Conservation (phyloP, 148 eudicot species). For the Salicornia ramosissima region DNA sequence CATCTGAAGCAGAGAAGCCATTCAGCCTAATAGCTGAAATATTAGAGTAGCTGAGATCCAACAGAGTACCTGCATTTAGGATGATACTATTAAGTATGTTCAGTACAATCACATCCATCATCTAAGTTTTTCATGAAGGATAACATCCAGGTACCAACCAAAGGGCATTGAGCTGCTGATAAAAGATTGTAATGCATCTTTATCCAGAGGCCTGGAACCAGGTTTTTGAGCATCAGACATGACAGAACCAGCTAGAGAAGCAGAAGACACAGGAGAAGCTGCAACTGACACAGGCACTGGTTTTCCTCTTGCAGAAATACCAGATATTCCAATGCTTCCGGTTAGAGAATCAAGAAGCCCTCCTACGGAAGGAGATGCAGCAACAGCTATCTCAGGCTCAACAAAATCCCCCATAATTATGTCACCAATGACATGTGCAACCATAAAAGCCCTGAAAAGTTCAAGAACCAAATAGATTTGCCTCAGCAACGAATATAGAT, state of each 20-base stretch:
- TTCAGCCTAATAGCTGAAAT: slow-evolving; percentile 62
- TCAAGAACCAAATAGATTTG: background rate
- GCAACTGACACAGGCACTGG: slow-evolving; percentile 71
- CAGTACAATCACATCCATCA: slow-evolving; percentile 16
- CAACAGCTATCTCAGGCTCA: slow-evolving; percentile 80
- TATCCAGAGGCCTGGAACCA: slow-evolving; percentile 74
- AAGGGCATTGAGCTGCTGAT: slow-evolving; percentile 92
- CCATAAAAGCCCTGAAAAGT: slow-evolving; percentile 67
- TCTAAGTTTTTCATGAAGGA: slow-evolving; percentile 20
- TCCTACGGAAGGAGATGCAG: slow-evolving; percentile 79
- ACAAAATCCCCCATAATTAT: slow-evolving; percentile 61
- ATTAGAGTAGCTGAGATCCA: slow-evolving; percentile 84
- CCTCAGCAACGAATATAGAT: slow-evolving; percentile 6
- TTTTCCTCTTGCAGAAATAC: slow-evolving; percentile 82
- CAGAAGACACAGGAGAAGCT: slow-evolving; percentile 47
- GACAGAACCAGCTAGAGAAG: slow-evolving; percentile 45
- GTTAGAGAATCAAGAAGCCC: slow-evolving; percentile 93
- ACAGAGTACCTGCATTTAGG: slow-evolving; percentile 63
- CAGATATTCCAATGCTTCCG: slow-evolving; percentile 88
- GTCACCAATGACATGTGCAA: slow-evolving; percentile 81
- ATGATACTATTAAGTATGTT: background rate
- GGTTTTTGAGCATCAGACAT: slow-evolving; percentile 70
- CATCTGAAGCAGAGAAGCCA: slow-evolving; percentile 79
- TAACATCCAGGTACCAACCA: slow-evolving; percentile 59
- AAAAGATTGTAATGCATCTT: slow-evolving; percentile 76